Base-by-base conservation (phyloP, 2,329 filamentous ascomycete species). In the Fusarium pseudocircinatum region DNA sequence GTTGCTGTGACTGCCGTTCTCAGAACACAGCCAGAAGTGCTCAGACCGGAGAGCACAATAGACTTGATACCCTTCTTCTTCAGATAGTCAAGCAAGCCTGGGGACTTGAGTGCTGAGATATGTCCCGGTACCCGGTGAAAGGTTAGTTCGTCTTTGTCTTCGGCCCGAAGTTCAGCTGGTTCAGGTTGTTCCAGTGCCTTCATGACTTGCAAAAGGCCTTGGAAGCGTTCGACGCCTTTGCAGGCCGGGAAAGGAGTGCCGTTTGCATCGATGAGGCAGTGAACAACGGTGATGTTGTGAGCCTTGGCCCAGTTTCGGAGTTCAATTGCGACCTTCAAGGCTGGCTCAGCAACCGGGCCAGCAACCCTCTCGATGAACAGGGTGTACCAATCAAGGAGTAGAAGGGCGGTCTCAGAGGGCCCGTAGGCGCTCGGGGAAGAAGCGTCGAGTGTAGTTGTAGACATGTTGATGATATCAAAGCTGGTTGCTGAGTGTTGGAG, bases 21-120 rank as follows among this genome's bases (percentile, higher is more conserved):
- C 26, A 64, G 11, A 13, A 64, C 44, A 28, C 61, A 64, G 4
- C 61, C 61, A 2, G 61, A 64, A 52, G 61, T 64, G 39, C 37
- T 64, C 32, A 64, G n/a, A 1, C 61, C 61, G 0, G 39, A n/a
- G 4, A 64, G 32, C 1, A 64, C 30, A 20, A 64, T 2, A 5
- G 61, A 64, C 13, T 62, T 64, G 1, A 64, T 62, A 2, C 57
- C 61, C 37, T 62, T 42, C 5, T 52, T 12, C 9, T 52, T 64
- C 18, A 64, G 6, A 30, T 52, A 43, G 1, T 52, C 61, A 10
- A 62, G 15, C 2, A 64, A 20, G 1, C 61, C 61, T 4, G 44
- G 57, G 2, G 61, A 62, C 14, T 62, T 64, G 2, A 64, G n/a
- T 11, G 61, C 57, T 6, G 61, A 64, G 30, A 64, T 37, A 10